These are phyloP conservation scores for Mycena alexandri DNA, from an alignment of 768 basidiomycete species.

Conservation along the genomic window DNA sequence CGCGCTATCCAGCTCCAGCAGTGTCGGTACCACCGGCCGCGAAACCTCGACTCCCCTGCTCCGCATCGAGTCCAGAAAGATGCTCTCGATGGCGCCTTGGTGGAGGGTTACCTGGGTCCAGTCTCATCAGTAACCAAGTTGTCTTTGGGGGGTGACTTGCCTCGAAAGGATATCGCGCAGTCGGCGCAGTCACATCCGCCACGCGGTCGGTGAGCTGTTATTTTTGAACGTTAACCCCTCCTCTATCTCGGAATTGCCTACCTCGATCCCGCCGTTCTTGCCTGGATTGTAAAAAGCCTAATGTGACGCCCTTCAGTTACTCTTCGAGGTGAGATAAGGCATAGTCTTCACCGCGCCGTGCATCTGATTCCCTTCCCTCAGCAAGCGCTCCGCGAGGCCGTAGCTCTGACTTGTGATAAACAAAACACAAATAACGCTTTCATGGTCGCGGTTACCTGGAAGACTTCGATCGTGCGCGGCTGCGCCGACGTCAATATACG, in stretches of 20 bases:
- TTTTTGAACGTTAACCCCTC: conserved; percentile 1
- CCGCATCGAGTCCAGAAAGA: conserved; percentile 70
- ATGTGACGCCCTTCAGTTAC: not conserved
- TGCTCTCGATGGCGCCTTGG: conserved; percentile 73
- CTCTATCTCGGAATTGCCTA: conserved; percentile 38
- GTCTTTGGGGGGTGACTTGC: conserved; percentile 46
- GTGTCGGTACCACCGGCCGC: conserved; percentile 62
- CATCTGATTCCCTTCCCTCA: conserved; percentile 77
- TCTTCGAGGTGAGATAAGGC: not conserved
- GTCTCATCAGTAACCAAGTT: not conserved
- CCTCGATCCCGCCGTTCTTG: conserved; percentile 71
- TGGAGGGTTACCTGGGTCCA: conserved; percentile 65
- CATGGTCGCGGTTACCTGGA: conserved; percentile 54
- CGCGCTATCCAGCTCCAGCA: conserved; percentile 60
- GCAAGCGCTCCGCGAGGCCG: conserved; percentile 74
- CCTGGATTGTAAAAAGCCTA: conserved; percentile 85
- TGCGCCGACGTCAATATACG: conserved; percentile 21
- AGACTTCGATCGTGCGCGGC: conserved; percentile 58
- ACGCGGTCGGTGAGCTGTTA: conserved; percentile 71
- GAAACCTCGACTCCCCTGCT: conserved; percentile 61
- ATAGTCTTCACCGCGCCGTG: conserved; percentile 70
- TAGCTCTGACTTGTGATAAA: conserved; percentile 67
- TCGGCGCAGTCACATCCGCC: conserved; percentile 70
- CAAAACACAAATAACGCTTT: not conserved
- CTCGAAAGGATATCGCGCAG: conserved; percentile 80